Base-by-base conservation (phyloP, 371 early-diverging fungal species). In the Actinomortierella ambigua region DNA sequence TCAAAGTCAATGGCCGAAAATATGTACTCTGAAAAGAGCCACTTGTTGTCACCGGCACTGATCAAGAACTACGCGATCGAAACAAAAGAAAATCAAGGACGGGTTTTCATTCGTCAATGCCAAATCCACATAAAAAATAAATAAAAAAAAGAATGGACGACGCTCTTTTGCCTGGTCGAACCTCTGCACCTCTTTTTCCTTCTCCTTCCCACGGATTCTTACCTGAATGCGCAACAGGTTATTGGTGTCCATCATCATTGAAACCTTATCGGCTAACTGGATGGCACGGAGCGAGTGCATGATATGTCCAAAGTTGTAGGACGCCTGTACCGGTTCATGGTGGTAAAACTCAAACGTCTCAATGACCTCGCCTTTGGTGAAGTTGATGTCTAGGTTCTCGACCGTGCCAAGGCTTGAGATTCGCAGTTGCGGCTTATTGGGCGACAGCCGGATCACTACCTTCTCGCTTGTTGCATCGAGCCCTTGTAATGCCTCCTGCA, bases 361-460 rank as follows among this genome's bases (percentile, higher is more conserved):
- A 14, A 73, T 48, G 18, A 73, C 73, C 52, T 73, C 73, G n/a
- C 67, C 67, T 39, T 56, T 58, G 2, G 73, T 66, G 24, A 66
- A 73, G 51, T 73, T 73, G 24, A 73, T 60, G 43, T 73, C 73
- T 29, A 73, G 49, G 22, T 62, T 66, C 29, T 73, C 73, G n/a
- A 73, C 57, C 1, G 73, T 73, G 0, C 73, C 73, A 42, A 73
- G 54, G 52, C 73, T 73, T 5, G 73, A 66, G 13, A 73, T 73
- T 2, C 67, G 58, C 1, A 73, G 53, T 23, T 73, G 66, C 6
- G 67, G 73, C n/a, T 63, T 62, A 9, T 59, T 60, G 1, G 73
- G 63, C 1, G 67, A 66, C 2, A 73, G 53, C 0, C 73, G 66
- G 24, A 73, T 26, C 5, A 73, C 63, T 8, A 66, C 67, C 0